Percentiles rank a stretch among this genome's conserved stretches.
Evolutionary conservation across 192 early-diverging fungal genomes (phyloP).

Genomic region (Thamnidium elegans): DNA sequence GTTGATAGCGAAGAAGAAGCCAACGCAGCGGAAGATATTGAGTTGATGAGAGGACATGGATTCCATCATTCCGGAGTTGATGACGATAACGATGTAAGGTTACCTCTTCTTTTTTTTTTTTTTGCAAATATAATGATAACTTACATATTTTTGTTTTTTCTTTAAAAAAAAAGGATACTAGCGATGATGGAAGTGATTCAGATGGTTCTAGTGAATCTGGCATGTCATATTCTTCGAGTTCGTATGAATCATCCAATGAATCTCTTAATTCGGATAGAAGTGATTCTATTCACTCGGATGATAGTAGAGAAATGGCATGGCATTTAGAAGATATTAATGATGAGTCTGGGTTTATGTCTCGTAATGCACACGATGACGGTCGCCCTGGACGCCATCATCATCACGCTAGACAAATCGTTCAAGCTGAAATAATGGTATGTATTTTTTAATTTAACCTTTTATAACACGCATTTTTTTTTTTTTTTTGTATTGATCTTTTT

Average conservation of each 20-base stretch:
- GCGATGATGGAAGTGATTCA: no score
- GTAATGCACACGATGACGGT: conserved; percentile 30
- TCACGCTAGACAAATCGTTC: conserved; percentile 23
- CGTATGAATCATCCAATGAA: conserved; percentile 4
- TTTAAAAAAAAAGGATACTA: background rate
- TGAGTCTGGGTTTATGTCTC: background rate
- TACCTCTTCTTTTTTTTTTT: conserved; percentile 30
- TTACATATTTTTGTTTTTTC: background rate
- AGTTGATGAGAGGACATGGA: conserved; percentile 47
- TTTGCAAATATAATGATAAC: conserved; percentile 1
- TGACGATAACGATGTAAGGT: conserved; percentile 41
- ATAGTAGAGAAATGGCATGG: conserved; percentile 54
- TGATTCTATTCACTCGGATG: conserved; percentile 51
- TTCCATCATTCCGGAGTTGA: conserved; percentile 40
- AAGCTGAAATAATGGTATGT: background rate
- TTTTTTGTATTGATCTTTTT: no score
- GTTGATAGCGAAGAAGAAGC: conserved; percentile 49
- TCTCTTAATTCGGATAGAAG: conserved; percentile 39
- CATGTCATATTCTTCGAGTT: background rate
- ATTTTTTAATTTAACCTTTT: background rate
- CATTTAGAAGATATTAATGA: conserved; percentile 44
- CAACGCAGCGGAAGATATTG: background rate
- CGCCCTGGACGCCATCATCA: conserved; percentile 42
- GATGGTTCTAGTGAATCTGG: no score
- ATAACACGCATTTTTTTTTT: no score